Percentiles rank a stretch among this genome's conserved stretches.
phyloP scores from a whole-genome alignment of 345 rosid species.

The Barbarea vulgaris region DNA sequence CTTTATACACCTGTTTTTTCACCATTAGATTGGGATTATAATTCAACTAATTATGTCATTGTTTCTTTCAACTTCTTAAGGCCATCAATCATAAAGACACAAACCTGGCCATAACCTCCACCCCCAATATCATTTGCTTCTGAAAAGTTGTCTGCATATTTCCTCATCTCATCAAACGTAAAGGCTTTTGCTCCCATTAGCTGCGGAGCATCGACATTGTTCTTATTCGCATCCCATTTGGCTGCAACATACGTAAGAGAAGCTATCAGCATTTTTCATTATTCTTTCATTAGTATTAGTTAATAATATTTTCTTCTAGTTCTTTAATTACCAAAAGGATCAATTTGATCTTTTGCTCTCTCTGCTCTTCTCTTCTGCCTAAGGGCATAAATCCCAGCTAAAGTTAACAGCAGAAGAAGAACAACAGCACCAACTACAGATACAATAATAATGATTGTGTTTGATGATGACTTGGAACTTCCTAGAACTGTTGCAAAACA shows the following conservation, averaged over 20 bases:
- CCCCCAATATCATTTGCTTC: conserved; percentile 70
- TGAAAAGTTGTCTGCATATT: conserved; percentile 67
- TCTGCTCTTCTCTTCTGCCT: not conserved
- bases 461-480: too few relatives aligned
- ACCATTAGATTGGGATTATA: not conserved
- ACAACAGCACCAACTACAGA: not conserved
- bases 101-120: conserved; percentile 94
- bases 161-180: conserved; percentile 74
- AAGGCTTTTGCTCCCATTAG: conserved; percentile 78
- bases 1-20: conserved; percentile 68
- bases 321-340: not conserved
- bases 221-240: conserved; percentile 63
- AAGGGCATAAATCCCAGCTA: not conserved
- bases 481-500: not conserved
- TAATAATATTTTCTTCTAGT: not conserved
- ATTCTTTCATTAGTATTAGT: too few relatives aligned
- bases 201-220: conserved; percentile 63
- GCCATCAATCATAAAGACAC: not conserved
- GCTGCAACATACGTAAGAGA: conserved; percentile 48
- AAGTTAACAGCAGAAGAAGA: not conserved
- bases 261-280: not conserved
- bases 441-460: not conserved
- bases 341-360: not conserved
- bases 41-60: not conserved
- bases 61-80: not conserved